These are phyloP conservation scores for Flagelloscypha sp. DNA, from an alignment of 768 basidiomycete species.

Conservation along the genomic window DNA sequence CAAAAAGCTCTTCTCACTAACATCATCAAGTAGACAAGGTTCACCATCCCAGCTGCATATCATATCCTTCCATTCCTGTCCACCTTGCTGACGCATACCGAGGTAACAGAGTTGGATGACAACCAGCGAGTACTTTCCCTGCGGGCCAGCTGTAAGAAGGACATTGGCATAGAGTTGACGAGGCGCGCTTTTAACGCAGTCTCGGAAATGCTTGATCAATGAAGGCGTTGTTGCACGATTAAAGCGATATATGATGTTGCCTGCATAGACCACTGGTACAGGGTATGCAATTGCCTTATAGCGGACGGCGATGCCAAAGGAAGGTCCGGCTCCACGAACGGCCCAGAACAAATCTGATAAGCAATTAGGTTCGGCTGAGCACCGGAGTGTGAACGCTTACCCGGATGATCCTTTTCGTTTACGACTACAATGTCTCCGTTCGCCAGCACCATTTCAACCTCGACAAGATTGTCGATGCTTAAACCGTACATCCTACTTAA, in stretches of 20 bases:
- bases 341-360: slow-evolving; percentile 80
- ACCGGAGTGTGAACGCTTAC: slow-evolving; percentile 24
- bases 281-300: slow-evolving; percentile 87
- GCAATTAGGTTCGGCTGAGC: slow-evolving; percentile 1
- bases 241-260: slow-evolving; percentile 89
- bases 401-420: slow-evolving; percentile 63
- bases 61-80: slow-evolving; percentile 69
- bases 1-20: slow-evolving; percentile 82
- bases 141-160: slow-evolving; percentile 84
- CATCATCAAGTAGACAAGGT: slow-evolving; percentile 78
- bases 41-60: slow-evolving; percentile 89
- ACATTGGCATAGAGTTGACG: slow-evolving; percentile 86
- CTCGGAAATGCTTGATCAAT: slow-evolving; percentile 85
- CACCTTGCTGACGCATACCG: slow-evolving; percentile 64
- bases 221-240: slow-evolving; percentile 80
- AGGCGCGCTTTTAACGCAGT: slow-evolving; percentile 85
- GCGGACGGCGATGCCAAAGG: slow-evolving; percentile 79
- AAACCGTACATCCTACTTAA: slow-evolving; percentile 76
- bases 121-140: slow-evolving; percentile 73
- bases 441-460: slow-evolving; percentile 86
- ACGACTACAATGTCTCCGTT: slow-evolving; percentile 81
- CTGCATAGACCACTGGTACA: slow-evolving; percentile 85
- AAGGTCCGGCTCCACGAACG: slow-evolving; percentile 73
- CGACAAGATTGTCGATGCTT: slow-evolving; percentile 84
- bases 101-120: slow-evolving; percentile 90